phyloP scores from a whole-genome alignment of 164 flowering plant genomes.

The Euptelea pleiosperma region DNA sequence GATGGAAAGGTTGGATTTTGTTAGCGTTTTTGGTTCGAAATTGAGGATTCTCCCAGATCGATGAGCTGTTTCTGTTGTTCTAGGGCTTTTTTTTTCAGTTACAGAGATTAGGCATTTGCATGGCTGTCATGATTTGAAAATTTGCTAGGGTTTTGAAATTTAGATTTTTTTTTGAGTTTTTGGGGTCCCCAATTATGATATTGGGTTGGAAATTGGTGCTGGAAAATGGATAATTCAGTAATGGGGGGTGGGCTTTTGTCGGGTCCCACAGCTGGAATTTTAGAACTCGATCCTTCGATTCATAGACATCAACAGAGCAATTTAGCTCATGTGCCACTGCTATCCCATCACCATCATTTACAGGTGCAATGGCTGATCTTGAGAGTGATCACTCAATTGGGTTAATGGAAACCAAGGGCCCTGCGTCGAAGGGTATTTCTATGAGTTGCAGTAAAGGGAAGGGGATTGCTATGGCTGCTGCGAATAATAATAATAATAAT shows the following conservation, averaged over 20 bases:
- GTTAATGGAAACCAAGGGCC: conserved; percentile 25
- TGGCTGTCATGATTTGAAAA: too few relatives aligned
- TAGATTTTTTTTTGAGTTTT: too few relatives aligned
- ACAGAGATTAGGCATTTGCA: too few relatives aligned
- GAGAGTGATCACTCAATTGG: conserved; percentile 29
- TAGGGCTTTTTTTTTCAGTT: too few relatives aligned
- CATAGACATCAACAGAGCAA: conserved; percentile 31
- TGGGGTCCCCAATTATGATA: too few relatives aligned
- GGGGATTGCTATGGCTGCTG: conserved; percentile 9
- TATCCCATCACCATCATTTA: conserved; percentile 25
- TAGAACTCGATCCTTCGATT: conserved; percentile 40
- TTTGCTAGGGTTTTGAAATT: too few relatives aligned
- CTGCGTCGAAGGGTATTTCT: conserved; percentile 18
- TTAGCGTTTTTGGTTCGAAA: too few relatives aligned
- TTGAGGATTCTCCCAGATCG: too few relatives aligned
- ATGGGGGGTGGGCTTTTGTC: conserved; percentile 44
- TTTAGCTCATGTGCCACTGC: conserved; percentile 17
- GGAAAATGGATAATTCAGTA: conserved; percentile 38
- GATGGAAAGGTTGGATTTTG: too few relatives aligned
- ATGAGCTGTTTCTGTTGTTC: too few relatives aligned
- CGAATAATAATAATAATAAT: conserved; percentile 1
- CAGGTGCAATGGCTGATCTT: conserved; percentile 17
- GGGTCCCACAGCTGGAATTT: conserved; percentile 30
- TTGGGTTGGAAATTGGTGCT: background rate
- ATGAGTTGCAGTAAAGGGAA: conserved; percentile 36